Percentiles rank a stretch among this genome's conserved stretches.
Evolutionary conservation across 2,329 filamentous ascomycete genomes (phyloP).

Genomic region (Neofusicoccum sp.): DNA sequence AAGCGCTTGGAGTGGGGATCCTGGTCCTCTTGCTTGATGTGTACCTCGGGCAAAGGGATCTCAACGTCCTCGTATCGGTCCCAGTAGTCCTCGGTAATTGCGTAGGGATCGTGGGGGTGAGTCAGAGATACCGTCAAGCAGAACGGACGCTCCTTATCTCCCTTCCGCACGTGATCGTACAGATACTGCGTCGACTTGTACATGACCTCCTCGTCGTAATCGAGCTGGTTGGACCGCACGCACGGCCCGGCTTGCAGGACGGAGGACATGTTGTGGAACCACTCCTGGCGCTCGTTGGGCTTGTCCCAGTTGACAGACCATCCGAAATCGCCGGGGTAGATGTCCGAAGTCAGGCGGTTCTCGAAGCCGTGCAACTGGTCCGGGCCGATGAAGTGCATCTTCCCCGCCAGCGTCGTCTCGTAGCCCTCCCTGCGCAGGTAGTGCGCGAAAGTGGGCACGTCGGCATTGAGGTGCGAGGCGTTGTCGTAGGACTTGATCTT

Average conservation of each 20-base stretch:
- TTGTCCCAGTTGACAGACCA: conserved; percentile 97
- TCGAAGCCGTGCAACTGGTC: conserved; percentile 95
- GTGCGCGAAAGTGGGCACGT: conserved; percentile 88
- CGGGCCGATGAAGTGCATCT: conserved; percentile 92
- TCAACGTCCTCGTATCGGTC: conserved; percentile 86
- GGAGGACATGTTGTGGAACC: conserved; percentile 92
- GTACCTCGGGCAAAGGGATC: conserved; percentile 76
- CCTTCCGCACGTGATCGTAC: conserved; percentile 84
- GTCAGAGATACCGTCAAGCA: conserved; percentile 89
- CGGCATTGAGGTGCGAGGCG: conserved; percentile 76
- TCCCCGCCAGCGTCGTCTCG: conserved; percentile 85
- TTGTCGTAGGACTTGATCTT: conserved; percentile 93
- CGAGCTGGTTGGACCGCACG: conserved; percentile 88
- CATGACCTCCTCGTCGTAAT: conserved; percentile 96
- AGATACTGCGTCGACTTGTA: conserved; percentile 86
- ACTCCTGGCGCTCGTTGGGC: conserved; percentile 78
- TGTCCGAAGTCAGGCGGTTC: conserved; percentile 87
- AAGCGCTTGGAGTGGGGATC: conserved; percentile 86
- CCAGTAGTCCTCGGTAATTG: conserved; percentile 92
- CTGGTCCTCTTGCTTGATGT: conserved; percentile 75
- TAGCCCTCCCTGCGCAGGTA: conserved; percentile 83
- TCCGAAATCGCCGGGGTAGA: conserved; percentile 91
- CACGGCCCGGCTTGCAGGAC: conserved; percentile 87
- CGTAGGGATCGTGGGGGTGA: conserved; percentile 92
- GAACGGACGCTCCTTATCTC: conserved; percentile 69